A percentile compares a stretch with the other conserved stretches of the same genome.
phyloP scores from a whole-genome alignment of 352 stramenopile species.

The Pythium sp. region DNA sequence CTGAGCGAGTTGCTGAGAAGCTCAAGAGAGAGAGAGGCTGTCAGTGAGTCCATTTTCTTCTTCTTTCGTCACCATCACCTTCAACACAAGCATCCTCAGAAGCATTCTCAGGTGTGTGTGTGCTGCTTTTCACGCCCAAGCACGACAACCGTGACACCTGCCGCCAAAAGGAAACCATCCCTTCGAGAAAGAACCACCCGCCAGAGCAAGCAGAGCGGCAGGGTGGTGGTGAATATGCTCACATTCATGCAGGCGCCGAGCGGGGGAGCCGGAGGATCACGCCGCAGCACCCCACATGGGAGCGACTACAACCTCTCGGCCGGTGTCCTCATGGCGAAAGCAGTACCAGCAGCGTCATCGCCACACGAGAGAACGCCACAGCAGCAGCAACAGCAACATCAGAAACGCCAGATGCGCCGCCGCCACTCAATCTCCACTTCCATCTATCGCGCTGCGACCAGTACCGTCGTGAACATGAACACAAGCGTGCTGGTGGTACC shows the following conservation, averaged over 20 bases:
- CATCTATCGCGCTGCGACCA: not conserved
- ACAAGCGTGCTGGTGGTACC: not conserved
- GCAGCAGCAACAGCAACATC: conserved; percentile 23
- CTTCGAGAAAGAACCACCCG: not conserved
- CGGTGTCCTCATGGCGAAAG: conserved; percentile 2
- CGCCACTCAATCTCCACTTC: conserved; percentile 13
- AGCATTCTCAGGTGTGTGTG: too few species aligned
- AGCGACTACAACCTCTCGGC: conserved; percentile 7
- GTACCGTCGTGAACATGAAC: not conserved
- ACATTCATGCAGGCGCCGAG: not conserved
- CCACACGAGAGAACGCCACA: not conserved
- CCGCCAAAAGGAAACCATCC: not conserved
- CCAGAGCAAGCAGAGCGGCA: not conserved
- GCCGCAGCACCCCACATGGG: not conserved
- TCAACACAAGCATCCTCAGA: not conserved
- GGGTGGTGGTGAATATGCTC: not conserved
- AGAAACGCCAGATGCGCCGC: conserved; percentile 3
- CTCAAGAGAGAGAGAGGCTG: too few species aligned
- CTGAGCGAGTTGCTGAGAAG: too few species aligned
- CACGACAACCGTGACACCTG: too few species aligned
- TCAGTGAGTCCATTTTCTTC: not conserved
- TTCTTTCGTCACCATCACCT: not conserved
- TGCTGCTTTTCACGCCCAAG: too few species aligned
- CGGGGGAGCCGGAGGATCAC: too few species aligned
- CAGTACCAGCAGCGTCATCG: not conserved